Percentiles rank a stretch among this genome's conserved stretches.
phyloP scores from a whole-genome alignment of 208 protist genomes.

The Leishmania major region DNA sequence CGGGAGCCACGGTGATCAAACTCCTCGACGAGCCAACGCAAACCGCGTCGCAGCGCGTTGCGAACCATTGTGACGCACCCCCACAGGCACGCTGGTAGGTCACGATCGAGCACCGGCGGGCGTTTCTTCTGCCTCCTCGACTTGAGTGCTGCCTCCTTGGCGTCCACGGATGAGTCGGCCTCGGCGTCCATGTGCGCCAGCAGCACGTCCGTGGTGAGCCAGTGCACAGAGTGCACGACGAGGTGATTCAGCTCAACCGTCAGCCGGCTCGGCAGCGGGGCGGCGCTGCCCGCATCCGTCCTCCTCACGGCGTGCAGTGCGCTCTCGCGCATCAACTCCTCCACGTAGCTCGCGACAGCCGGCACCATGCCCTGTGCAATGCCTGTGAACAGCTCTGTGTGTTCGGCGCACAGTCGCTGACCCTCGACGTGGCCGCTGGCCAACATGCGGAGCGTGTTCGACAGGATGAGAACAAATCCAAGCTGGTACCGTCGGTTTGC shows the following conservation, averaged over 20 bases:
- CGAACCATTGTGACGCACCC: slow-evolving; percentile 39
- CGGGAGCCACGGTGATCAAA: background rate
- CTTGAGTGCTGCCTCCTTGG: background rate
- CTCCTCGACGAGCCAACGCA: slow-evolving; percentile 47
- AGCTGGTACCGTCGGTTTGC: slow-evolving; percentile 58
- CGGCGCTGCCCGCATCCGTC: background rate
- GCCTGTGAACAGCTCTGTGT: slow-evolving; percentile 37
- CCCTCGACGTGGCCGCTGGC: slow-evolving; percentile 30
- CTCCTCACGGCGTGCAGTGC: background rate
- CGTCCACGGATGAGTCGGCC: slow-evolving; percentile 1
- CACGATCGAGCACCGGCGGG: slow-evolving; percentile 57
- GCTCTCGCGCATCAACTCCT: slow-evolving; percentile 25
- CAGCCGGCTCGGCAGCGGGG: slow-evolving; percentile 43
- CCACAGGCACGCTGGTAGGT: slow-evolving; percentile 61
- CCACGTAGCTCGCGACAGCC: slow-evolving; percentile 40
- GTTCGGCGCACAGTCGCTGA: slow-evolving; percentile 54
- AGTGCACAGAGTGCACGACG: slow-evolving; percentile 61
- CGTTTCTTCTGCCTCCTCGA: background rate
- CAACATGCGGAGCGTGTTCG: slow-evolving; percentile 60
- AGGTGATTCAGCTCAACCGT: slow-evolving; percentile 66
- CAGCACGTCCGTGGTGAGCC: slow-evolving; percentile 58
- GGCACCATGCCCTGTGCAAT: slow-evolving; percentile 48
- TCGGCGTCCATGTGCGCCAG: slow-evolving; percentile 30
- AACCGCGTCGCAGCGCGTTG: slow-evolving; percentile 56
- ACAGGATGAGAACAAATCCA: slow-evolving; percentile 58